Conservation (phyloP, 331 rosid genomes). For the Spiraea crenata region DNA sequence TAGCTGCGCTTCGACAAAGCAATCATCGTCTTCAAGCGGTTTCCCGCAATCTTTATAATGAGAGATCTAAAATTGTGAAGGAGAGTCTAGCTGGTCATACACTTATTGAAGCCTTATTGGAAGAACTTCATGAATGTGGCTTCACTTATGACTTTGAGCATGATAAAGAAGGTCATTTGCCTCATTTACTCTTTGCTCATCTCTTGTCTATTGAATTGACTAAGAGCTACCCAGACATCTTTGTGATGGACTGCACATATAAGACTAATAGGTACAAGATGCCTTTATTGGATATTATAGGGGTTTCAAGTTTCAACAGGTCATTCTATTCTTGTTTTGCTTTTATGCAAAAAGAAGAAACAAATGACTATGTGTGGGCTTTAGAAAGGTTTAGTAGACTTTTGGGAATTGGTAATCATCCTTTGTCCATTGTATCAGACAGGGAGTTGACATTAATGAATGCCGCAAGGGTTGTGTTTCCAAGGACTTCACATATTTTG, state of each 20-base stretch:
- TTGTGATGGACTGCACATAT: slow-evolving; percentile 5
- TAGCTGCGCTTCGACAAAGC: not conserved
- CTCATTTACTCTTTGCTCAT: not conserved
- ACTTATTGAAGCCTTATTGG: slow-evolving; percentile 7
- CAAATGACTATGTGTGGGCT: no score
- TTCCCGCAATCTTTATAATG: not conserved
- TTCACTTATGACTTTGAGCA: not conserved
- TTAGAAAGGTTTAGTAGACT: no score
- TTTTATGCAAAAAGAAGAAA: not conserved
- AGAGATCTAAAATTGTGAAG: not conserved
- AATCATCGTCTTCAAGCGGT: not conserved
- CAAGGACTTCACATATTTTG: no score
- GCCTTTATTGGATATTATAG: not conserved
- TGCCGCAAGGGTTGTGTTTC: no score
- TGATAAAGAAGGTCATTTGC: not conserved
- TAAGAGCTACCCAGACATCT: not conserved
- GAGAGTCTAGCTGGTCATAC: not conserved
- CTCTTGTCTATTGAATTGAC: not conserved
- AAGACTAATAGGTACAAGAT: not conserved
- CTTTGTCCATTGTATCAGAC: no score
- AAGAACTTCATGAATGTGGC: not conserved
- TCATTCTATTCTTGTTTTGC: not conserved
- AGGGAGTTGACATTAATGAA: no score
- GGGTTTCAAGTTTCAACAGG: not conserved
- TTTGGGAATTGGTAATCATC: no score